Percentiles rank a stretch among this genome's conserved stretches.
Evolutionary conservation across 306 rosid genomes (phyloP).

Genomic region (Quercus berberidifolia): DNA sequence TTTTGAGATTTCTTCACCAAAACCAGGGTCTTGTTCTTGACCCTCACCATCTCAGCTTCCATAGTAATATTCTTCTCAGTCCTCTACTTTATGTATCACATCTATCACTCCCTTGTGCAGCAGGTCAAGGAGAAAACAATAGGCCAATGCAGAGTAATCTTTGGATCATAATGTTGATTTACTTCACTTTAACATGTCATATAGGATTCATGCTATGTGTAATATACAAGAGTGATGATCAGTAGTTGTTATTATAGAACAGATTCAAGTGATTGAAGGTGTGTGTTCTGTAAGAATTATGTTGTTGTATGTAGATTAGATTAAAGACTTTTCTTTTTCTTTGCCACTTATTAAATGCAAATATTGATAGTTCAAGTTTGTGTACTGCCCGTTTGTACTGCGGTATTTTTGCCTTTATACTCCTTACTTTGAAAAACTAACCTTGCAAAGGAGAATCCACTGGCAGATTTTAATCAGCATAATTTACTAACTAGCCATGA

Average conservation of each 20-base stretch:
- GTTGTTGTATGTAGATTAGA: slow-evolving; percentile 26
- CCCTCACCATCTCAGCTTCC: slow-evolving; percentile 54
- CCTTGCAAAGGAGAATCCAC: too few species aligned
- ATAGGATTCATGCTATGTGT: slow-evolving; percentile 21
- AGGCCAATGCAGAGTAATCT: slow-evolving; percentile 39
- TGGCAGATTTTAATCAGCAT: too few species aligned
- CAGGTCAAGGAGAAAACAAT: slow-evolving; percentile 66
- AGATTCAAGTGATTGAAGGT: slow-evolving; percentile 6
- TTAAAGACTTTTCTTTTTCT: slow-evolving; percentile 15
- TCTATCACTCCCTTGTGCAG: slow-evolving; percentile 19
- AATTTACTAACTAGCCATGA: too few species aligned
- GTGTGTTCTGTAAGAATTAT: slow-evolving; percentile 23
- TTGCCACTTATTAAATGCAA: slow-evolving; percentile 24
- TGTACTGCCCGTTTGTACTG: neutral
- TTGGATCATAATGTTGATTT: slow-evolving; percentile 12
- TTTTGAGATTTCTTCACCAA: too few species aligned
- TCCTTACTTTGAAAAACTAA: too few species aligned
- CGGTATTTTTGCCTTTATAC: too few species aligned
- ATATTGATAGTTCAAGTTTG: slow-evolving; percentile 20
- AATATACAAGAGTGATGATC: slow-evolving; percentile 1
- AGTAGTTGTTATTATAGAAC: slow-evolving; percentile 7
- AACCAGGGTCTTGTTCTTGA: too few species aligned
- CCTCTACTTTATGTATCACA: slow-evolving; percentile 41
- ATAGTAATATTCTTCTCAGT: slow-evolving; percentile 87
- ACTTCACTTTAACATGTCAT: slow-evolving; percentile 17